Percentiles rank a stretch among this genome's conserved stretches.
Evolutionary conservation across 305 asterid species (phyloP).

Genomic region (Stenogyne calaminthoides): DNA sequence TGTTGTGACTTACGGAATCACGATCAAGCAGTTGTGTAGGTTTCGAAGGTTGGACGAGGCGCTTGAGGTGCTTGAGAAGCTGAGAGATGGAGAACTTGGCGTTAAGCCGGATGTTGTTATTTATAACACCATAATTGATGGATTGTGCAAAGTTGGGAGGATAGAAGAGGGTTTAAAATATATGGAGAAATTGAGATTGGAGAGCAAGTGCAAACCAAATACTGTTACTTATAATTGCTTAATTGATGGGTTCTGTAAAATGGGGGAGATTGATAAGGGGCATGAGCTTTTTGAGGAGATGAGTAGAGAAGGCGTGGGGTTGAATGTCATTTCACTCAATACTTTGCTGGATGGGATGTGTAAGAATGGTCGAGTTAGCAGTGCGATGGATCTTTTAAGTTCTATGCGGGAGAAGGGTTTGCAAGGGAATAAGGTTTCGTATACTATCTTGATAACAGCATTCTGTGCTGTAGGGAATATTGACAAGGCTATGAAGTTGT

Average conservation of each 20-base stretch:
- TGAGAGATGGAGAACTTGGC: constrained; percentile 52
- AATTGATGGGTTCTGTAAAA: constrained; percentile 84
- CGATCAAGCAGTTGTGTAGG: constrained; percentile 70
- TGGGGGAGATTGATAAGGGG: constrained; percentile 67
- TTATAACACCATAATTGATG: constrained; percentile 76
- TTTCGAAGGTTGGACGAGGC: constrained; percentile 64
- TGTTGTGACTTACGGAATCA: constrained; percentile 65
- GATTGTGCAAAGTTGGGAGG: constrained; percentile 86
- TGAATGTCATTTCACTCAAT: constrained; percentile 57
- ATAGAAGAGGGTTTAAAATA: constrained; percentile 66
- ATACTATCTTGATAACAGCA: constrained; percentile 69
- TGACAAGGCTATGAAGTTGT: constrained; percentile 67
- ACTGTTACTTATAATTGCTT: constrained; percentile 66
- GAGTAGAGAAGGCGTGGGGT: constrained; percentile 47
- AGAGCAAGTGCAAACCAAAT: constrained; percentile 50
- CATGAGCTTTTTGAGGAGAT: constrained; percentile 60
- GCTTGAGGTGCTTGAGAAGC: constrained; percentile 58
- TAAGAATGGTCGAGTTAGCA: constrained; percentile 58
- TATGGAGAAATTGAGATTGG: constrained; percentile 62
- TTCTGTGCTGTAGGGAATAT: constrained; percentile 73
- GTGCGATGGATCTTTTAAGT: constrained; percentile 53
- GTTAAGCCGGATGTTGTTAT: constrained; percentile 63
- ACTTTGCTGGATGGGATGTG: constrained; percentile 77
- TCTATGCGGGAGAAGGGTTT: constrained; percentile 62
- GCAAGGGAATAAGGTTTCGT: constrained; percentile 56